phyloP scores from a whole-genome alignment of 2,329 filamentous ascomycete species.

The Fusarium udum region DNA sequence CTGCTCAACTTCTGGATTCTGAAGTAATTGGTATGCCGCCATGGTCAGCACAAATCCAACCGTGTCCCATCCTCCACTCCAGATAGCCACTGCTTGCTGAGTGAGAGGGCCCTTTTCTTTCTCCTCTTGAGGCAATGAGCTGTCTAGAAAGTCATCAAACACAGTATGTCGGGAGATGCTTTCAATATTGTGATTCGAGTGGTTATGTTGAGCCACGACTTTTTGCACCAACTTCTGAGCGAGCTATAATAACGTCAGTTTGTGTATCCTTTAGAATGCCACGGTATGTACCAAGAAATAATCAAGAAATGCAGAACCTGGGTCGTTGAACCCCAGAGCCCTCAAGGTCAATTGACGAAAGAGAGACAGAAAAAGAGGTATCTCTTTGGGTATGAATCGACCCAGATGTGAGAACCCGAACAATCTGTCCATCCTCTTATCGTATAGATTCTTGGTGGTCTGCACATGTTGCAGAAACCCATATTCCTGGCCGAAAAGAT shows the following conservation, averaged over 20 bases:
- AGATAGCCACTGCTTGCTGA: slow-evolving; percentile 4
- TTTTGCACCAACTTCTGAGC: background rate
- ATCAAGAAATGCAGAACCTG: background rate
- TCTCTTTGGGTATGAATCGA: background rate
- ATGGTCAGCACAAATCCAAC: background rate
- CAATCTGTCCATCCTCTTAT: background rate
- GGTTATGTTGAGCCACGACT: background rate
- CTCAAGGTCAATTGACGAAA: background rate
- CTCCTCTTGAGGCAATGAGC: background rate
- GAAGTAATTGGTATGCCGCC: background rate
- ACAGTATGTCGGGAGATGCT: background rate
- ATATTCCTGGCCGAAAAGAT: background rate
- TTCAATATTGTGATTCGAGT: background rate
- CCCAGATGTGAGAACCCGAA: background rate
- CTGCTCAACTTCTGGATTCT: background rate
- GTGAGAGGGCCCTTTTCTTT: background rate
- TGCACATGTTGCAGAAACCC: background rate
- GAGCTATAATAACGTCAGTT: background rate
- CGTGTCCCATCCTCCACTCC: slow-evolving; percentile 6
- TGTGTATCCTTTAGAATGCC: no score
- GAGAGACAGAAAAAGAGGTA: background rate
- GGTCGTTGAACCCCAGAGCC: background rate
- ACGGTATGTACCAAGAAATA: background rate
- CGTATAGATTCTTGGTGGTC: background rate
- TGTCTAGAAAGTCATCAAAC: background rate